Evolutionary conservation across 2,329 filamentous ascomycete species (phyloP), one percentile per base, ranked within the genome.

Genomic region (Ceratocystis ficicola): DNA sequence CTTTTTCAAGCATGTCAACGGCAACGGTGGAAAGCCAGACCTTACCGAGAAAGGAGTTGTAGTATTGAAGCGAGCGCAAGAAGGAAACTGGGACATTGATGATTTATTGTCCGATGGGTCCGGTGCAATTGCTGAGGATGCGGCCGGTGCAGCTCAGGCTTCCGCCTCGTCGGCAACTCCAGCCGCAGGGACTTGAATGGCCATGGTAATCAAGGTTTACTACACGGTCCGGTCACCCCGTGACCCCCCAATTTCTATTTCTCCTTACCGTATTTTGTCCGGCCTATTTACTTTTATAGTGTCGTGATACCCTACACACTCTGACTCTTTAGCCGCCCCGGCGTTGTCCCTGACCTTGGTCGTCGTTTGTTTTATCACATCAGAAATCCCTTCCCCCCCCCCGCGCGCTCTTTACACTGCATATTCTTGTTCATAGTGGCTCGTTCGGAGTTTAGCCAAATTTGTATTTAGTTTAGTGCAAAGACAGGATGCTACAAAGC

Each of bases 1-100:
- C 55, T 99, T 95, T 77, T 99, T 99, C 76, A 85, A 78, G 70
- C 80, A 83, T 71, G 76, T 77, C 65, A 79, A 78, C 8, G 81
- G 81, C 70, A 83, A 82, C 68, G 79, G 78, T 62, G 81, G 81
- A 66, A 80, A 80, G 72, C 81, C 81, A 0, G 78, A 81, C 50
- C 76, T 84, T 68, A 82, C 80, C 3, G 79, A 80, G 2, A 82
- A 80, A 74, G 81, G 81, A 22, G 76, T 73, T 3, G 72, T 76
- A 70, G 77, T 83, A 5, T 76, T 83, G 2, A 77, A 80, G 68
- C 75, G 78, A 50, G 80, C 81, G 8, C 81, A 84, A 70, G 77
- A 78, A 71, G 77, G 74, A 44, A 78, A 83, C 25, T 84, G 81
- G 81, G 75, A 74, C 65, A 73, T 82, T 52, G 74, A 78, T 3